Percentiles rank a stretch among this genome's conserved stretches.
Conservation (phyloP, 768 basidiomycete species). For the Leccinum aurantiacum region DNA sequence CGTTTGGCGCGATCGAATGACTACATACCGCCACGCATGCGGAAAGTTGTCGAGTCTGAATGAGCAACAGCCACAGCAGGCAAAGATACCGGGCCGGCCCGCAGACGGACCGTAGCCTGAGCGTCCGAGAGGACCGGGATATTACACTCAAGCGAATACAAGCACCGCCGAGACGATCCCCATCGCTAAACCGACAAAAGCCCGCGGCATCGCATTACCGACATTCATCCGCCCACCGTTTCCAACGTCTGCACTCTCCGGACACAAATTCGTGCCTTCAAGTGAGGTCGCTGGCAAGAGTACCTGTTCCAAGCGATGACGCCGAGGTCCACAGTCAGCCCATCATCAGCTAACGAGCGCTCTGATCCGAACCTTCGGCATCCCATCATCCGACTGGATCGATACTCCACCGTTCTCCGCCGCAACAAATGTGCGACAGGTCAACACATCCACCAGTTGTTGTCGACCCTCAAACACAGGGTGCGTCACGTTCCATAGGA, state of each 20-base stretch:
- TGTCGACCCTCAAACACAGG: slow-evolving; percentile 41
- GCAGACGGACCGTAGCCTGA: background rate
- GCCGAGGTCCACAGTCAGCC: background rate
- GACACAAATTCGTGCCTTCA: slow-evolving; percentile 20
- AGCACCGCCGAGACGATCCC: slow-evolving; percentile 5
- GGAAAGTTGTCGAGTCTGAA: background rate
- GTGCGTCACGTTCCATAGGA: slow-evolving; percentile 45
- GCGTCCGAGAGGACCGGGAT: background rate
- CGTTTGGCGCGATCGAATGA: too few relatives aligned
- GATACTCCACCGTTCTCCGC: slow-evolving; percentile 43
- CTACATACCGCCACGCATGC: too few relatives aligned
- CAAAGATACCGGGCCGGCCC: background rate
- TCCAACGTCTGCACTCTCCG: slow-evolving; percentile 10
- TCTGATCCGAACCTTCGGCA: slow-evolving; percentile 41
- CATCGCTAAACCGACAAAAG: background rate
- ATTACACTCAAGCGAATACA: slow-evolving; percentile 10
- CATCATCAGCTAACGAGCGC: background rate
- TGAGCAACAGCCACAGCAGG: background rate
- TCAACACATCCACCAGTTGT: slow-evolving; percentile 52
- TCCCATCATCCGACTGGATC: slow-evolving; percentile 41
- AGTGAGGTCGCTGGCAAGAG: slow-evolving; percentile 36
- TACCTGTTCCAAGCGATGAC: slow-evolving; percentile 24
- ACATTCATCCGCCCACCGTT: background rate
- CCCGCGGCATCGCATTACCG: slow-evolving; percentile 9
- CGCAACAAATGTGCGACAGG: slow-evolving; percentile 41